A percentile compares a stretch with the other conserved stretches of the same genome.
phyloP scores from a whole-genome alignment of 179 eudicot genomes.

The Beta lomatogona region DNA sequence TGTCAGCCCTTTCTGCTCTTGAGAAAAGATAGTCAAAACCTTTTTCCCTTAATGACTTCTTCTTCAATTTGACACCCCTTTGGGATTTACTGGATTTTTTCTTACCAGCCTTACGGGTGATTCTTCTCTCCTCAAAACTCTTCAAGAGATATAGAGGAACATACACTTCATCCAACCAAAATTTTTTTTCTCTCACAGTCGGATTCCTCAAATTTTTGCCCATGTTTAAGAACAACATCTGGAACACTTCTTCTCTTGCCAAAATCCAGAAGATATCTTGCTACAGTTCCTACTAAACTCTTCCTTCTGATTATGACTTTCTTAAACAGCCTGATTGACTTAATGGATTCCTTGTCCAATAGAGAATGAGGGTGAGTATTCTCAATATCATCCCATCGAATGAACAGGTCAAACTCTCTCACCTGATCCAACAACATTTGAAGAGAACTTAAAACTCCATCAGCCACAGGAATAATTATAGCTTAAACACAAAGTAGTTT shows the following conservation, averaged over 20 bases:
- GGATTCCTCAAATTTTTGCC: constrained; percentile 65
- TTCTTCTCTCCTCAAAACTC: constrained; percentile 81
- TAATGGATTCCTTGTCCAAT: constrained; percentile 65
- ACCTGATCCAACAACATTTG: constrained; percentile 50
- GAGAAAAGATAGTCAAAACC: constrained; percentile 80
- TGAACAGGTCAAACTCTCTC: constrained; percentile 81
- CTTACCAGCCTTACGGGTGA: constrained; percentile 66
- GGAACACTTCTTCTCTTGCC: constrained; percentile 93
- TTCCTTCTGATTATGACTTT: constrained; percentile 80
- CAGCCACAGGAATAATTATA: constrained; percentile 16
- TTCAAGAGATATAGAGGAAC: constrained; percentile 88
- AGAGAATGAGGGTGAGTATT: constrained; percentile 55
- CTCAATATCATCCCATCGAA: constrained; percentile 91
- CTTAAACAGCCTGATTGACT: constrained; percentile 71
- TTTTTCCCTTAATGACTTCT: constrained; percentile 45
- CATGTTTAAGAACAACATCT: constrained; percentile 75
- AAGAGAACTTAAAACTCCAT: background rate
- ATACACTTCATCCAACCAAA: constrained; percentile 84
- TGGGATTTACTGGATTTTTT: constrained; percentile 37
- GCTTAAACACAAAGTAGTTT: constrained; percentile 14
- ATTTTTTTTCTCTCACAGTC: constrained; percentile 76
- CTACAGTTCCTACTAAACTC: constrained; percentile 53
- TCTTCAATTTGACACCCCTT: constrained; percentile 37
- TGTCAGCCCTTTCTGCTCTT: constrained; percentile 62
- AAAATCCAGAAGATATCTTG: constrained; percentile 91